These are phyloP conservation scores for Chrysosphaeria jannelii DNA, from an alignment of 2,329 filamentous ascomycete species.

Conservation along the genomic window DNA sequence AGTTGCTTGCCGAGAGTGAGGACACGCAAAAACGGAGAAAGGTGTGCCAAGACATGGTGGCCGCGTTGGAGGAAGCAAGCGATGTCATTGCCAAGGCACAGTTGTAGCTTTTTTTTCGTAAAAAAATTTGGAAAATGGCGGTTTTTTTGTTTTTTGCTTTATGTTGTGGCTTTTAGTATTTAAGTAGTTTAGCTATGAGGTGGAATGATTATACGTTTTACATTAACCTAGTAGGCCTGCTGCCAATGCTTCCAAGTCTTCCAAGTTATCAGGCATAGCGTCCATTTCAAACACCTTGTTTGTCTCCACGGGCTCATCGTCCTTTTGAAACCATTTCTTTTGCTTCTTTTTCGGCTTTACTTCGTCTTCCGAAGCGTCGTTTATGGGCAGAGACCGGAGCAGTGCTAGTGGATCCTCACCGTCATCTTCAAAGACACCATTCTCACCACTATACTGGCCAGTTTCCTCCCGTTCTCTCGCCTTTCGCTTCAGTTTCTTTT, in stretches of 20 bases:
- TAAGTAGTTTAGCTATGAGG: neutral
- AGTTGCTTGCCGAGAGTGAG: slow-evolving; percentile 90
- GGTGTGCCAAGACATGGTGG: slow-evolving; percentile 98
- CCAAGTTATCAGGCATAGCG: slow-evolving; percentile 46
- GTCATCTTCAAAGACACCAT: slow-evolving; percentile 7
- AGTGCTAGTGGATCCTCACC: slow-evolving; percentile 25
- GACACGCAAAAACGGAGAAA: slow-evolving; percentile 86
- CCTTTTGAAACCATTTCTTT: slow-evolving; percentile 56
- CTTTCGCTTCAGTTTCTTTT: slow-evolving; percentile 48
- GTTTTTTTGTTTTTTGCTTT: neutral
- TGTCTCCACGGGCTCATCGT: slow-evolving; percentile 15
- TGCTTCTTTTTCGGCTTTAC: slow-evolving; percentile 25
- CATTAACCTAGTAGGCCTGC: slow-evolving; percentile 33
- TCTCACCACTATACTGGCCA: slow-evolving; percentile 1
- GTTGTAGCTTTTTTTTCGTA: slow-evolving; percentile 9
- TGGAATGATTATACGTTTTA: slow-evolving; percentile 6
- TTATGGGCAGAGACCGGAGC: slow-evolving; percentile 23
- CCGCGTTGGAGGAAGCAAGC: slow-evolving; percentile 62
- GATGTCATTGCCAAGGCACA: slow-evolving; percentile 78
- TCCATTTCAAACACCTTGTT: slow-evolving; percentile 27
- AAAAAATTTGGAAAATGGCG: neutral
- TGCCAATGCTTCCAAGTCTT: slow-evolving; percentile 51
- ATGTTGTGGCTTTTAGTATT: neutral
- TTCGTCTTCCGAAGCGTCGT: slow-evolving; percentile 5
- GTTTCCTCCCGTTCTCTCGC: slow-evolving; percentile 21